Evolutionary conservation across 805 yeast species (phyloP).

Genomic region (Cyberlindnera amylophila): DNA sequence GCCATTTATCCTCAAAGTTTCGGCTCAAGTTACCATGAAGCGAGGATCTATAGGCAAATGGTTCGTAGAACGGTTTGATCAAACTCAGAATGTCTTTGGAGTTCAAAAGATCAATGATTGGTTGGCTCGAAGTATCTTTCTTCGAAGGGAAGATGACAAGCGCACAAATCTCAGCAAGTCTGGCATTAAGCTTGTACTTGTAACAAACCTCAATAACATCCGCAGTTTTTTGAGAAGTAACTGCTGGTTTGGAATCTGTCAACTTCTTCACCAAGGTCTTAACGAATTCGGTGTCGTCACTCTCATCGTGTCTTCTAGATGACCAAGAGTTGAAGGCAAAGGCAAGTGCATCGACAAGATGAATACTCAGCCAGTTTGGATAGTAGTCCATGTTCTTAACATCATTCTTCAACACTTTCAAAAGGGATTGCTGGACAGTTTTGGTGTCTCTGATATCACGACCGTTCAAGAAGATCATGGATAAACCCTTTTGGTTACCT

Average conservation of each 20-base stretch:
- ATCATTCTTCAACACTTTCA: conserved; percentile 52
- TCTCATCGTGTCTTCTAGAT: conserved; percentile 45
- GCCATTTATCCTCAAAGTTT: conserved; percentile 48
- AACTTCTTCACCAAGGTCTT: conserved; percentile 32
- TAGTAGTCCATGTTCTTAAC: conserved; percentile 47
- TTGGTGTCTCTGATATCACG: conserved; percentile 25
- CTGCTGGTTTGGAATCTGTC: conserved; percentile 14
- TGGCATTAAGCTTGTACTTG: conserved; percentile 55
- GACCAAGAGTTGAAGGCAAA: conserved; percentile 79
- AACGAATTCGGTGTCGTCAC: conserved; percentile 32
- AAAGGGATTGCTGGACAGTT: conserved; percentile 38
- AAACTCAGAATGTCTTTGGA: conserved; percentile 32
- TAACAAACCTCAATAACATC: conserved; percentile 42
- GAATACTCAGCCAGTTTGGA: conserved; percentile 62
- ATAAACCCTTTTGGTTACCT: conserved; percentile 74
- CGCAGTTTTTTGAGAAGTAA: conserved; percentile 4
- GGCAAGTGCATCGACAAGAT: conserved; percentile 68
- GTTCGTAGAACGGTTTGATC: conserved; percentile 36
- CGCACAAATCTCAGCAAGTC: conserved; percentile 73
- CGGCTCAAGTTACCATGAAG: conserved; percentile 43
- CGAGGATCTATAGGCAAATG: conserved; percentile 43
- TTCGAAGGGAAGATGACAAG: conserved; percentile 60
- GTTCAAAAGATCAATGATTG: conserved; percentile 41
- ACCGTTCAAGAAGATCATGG: conserved; percentile 65
- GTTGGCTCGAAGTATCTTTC: conserved; percentile 36